Conservation (phyloP, 192 early-diverging fungal species). For the Oehlia diaphana region DNA sequence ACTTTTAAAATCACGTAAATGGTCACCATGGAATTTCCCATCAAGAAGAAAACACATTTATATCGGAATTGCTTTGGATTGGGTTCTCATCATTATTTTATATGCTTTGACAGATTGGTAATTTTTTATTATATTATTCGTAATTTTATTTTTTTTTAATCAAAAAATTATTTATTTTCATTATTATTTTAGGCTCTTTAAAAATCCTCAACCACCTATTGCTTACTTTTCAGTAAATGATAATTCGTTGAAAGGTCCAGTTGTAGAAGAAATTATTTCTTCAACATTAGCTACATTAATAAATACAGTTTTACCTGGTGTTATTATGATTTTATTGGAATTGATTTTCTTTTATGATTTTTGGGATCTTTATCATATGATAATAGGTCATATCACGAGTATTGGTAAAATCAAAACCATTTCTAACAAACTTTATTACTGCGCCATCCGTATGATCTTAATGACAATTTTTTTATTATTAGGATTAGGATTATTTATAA, state of each 20-base stretch:
- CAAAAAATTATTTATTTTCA: too few relatives aligned
- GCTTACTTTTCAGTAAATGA: conserved; percentile 29
- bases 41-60: conserved; percentile 5
- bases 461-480: neutral
- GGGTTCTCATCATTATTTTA: conserved; percentile 19
- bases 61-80: conserved; percentile 18
- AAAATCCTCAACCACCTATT: conserved; percentile 18
- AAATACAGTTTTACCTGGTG: conserved; percentile 12
- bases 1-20: neutral
- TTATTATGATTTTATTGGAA: conserved; percentile 18
- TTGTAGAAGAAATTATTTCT: conserved; percentile 23
- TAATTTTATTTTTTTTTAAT: too few relatives aligned
- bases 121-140: neutral
- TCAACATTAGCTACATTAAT: conserved; percentile 4
- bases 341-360: conserved; percentile 27
- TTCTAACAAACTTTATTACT: too few relatives aligned
- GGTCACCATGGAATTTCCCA: conserved; percentile 19
- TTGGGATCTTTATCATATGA: conserved; percentile 31
- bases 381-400: conserved; percentile 11
- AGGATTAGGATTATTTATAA: conserved; percentile 19
- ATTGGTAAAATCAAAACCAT: neutral
- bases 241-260: neutral
- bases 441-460: too few relatives aligned
- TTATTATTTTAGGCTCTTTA: conserved; percentile 19
- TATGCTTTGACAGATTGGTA: conserved; percentile 21